Conservation (phyloP, 2,329 filamentous ascomycete species). For the Periconia macrospinosa region DNA sequence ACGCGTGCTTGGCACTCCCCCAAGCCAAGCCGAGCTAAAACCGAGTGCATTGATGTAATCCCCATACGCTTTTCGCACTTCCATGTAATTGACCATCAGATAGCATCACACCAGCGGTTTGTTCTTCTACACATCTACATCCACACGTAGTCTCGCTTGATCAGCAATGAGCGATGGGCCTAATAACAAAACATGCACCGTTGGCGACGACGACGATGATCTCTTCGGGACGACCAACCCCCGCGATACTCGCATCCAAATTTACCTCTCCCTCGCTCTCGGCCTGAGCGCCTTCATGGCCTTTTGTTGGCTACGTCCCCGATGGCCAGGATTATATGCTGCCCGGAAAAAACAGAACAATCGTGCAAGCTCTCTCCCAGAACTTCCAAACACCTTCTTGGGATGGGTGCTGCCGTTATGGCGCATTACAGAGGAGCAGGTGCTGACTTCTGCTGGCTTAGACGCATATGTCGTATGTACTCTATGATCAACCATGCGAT, state of each 20-base stretch:
- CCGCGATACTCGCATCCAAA: conserved; percentile 60
- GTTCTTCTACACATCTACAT: not conserved
- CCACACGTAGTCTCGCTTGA: not conserved
- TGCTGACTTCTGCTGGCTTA: conserved; percentile 85
- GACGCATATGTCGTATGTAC: conserved; percentile 84
- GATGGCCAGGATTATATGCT: conserved; percentile 90
- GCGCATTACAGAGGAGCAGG: conserved; percentile 82
- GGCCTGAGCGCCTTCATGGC: conserved; percentile 71
- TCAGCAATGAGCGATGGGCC: conserved; percentile 20
- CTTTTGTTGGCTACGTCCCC: conserved; percentile 82
- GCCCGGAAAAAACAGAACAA: conserved; percentile 79
- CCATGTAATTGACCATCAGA: too few species aligned
- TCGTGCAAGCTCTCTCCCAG: conserved; percentile 68
- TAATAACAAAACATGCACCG: conserved; percentile 17
- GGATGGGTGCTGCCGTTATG: conserved; percentile 92
- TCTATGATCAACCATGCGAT: too few species aligned
- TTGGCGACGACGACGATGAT: conserved; percentile 19
- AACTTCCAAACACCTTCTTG: conserved; percentile 80
- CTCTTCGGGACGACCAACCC: conserved; percentile 39
- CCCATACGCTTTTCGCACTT: too few species aligned
- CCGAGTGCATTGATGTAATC: too few species aligned
- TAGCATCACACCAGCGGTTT: too few species aligned
- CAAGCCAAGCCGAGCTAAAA: too few species aligned
- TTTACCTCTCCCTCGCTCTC: conserved; percentile 70
- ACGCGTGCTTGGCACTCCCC: too few species aligned